A percentile compares a stretch with the other conserved stretches of the same genome.
phyloP scores from a whole-genome alignment of 495 filamentous ascomycete species.

The Sphaerosporella brunnea region DNA sequence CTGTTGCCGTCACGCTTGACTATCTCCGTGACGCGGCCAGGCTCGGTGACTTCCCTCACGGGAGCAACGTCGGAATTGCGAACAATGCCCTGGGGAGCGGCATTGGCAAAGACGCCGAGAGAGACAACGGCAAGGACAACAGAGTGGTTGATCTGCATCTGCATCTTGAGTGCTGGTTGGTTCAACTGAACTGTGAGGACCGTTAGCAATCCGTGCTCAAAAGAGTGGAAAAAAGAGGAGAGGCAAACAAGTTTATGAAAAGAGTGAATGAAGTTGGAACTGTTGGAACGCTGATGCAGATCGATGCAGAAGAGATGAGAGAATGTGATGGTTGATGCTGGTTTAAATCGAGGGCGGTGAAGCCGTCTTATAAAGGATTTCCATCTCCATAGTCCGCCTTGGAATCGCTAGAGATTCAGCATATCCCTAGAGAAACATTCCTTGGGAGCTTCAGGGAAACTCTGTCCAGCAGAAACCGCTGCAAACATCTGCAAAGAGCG shows the following conservation, averaged over 20 bases:
- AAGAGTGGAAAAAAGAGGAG: background rate
- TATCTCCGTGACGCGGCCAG: background rate
- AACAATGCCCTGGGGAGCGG: slow-evolving; percentile 5
- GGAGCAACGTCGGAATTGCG: background rate
- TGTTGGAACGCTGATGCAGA: no score
- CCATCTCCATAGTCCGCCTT: background rate
- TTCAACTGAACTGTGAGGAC: background rate
- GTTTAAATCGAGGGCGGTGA: background rate
- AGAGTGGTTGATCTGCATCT: slow-evolving; percentile 21
- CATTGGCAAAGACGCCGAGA: slow-evolving; percentile 18
- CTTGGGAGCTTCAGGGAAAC: no score
- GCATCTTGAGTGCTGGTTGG: slow-evolving; percentile 14
- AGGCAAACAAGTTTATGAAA: background rate
- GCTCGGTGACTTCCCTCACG: background rate
- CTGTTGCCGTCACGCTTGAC: slow-evolving; percentile 4
- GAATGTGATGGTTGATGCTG: background rate
- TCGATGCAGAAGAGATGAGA: background rate
- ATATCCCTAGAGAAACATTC: no score
- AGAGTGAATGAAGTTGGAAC: background rate
- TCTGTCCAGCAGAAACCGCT: no score
- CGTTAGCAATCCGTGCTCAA: background rate
- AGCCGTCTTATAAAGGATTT: background rate
- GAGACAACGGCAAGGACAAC: slow-evolving; percentile 20
- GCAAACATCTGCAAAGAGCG: no score
- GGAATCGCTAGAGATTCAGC: no score